These are phyloP conservation scores for Coniella vitis DNA, from an alignment of 2,329 filamentous ascomycete genomes.

Conservation along the genomic window DNA sequence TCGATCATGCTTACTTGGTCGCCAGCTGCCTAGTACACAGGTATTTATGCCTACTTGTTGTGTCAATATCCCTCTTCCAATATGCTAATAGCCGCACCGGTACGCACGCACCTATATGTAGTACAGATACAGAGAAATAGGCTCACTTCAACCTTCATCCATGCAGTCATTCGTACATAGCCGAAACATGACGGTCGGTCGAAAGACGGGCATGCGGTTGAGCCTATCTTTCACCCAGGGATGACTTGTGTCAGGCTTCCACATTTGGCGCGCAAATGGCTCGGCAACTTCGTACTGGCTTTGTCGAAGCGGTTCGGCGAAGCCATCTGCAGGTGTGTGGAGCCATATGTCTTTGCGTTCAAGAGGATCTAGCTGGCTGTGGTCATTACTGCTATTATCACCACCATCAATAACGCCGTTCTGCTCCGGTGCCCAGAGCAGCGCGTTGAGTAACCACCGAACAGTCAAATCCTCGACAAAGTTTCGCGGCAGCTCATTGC, in stretches of 20 bases:
- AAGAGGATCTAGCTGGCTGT: too few relatives aligned
- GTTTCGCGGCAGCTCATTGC: neutral
- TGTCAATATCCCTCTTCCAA: too few relatives aligned
- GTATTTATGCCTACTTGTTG: too few relatives aligned
- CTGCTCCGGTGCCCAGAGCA: neutral
- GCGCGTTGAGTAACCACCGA: neutral
- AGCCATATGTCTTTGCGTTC: neutral
- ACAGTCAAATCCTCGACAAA: neutral
- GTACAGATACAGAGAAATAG: too few relatives aligned
- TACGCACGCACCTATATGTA: too few relatives aligned
- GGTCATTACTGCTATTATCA: too few relatives aligned
- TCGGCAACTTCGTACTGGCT: neutral
- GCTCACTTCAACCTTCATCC: neutral
- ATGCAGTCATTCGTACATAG: neutral
- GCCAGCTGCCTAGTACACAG: too few relatives aligned
- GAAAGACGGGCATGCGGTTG: neutral
- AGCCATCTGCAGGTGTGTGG: neutral
- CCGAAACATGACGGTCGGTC: constrained; percentile 1
- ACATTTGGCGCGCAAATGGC: neutral
- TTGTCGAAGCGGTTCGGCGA: neutral
- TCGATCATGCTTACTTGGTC: too few relatives aligned
- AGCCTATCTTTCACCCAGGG: neutral
- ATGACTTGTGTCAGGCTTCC: neutral
- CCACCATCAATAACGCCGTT: neutral
- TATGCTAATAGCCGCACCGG: too few relatives aligned